A percentile compares a stretch with the other conserved stretches of the same genome.
Evolutionary conservation across 2,329 filamentous ascomycete genomes (phyloP).

Genomic region (Xylaria multiplex): DNA sequence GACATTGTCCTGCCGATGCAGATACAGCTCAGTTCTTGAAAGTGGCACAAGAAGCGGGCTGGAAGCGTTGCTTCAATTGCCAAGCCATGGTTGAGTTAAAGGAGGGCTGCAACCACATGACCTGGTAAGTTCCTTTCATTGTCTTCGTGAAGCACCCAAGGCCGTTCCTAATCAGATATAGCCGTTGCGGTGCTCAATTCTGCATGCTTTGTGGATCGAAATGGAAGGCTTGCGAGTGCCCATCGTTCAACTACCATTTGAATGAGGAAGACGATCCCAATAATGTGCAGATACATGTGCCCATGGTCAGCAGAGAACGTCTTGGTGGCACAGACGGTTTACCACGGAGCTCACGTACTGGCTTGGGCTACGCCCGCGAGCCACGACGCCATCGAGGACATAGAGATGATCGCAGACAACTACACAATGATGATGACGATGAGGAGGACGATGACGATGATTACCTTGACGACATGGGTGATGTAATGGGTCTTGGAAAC

Average conservation of each 20-base stretch:
- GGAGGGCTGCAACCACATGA: conserved; percentile 90
- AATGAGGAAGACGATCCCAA: conserved; percentile 64
- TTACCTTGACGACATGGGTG: conserved; percentile 52
- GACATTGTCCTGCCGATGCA: conserved; percentile 77
- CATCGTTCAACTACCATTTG: conserved; percentile 76
- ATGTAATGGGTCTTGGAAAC: conserved; percentile 60
- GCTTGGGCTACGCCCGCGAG: conserved; percentile 41
- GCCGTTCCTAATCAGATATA: conserved; percentile 43
- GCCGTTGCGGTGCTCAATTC: conserved; percentile 83
- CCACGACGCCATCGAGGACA: conserved; percentile 59
- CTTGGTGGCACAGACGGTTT: conserved; percentile 41
- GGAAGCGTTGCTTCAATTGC: conserved; percentile 81
- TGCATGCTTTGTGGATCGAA: conserved; percentile 85
- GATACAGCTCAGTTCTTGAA: conserved; percentile 71
- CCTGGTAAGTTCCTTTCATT: conserved; percentile 68
- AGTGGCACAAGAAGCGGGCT: conserved; percentile 73
- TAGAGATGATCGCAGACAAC: conserved; percentile 54
- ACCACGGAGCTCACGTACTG: conserved; percentile 45
- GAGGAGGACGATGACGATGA: conserved; percentile 52
- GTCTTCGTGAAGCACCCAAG: conserved; percentile 12
- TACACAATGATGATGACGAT: conserved; percentile 50
- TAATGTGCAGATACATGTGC: conserved; percentile 61
- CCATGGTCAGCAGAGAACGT: conserved; percentile 52
- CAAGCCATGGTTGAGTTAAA: conserved; percentile 78
- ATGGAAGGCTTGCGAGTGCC: conserved; percentile 86